Percentiles rank a stretch among this genome's conserved stretches.
phyloP scores from a whole-genome alignment of 2,329 filamentous ascomycete genomes.

The Xylariaceae sp. region DNA sequence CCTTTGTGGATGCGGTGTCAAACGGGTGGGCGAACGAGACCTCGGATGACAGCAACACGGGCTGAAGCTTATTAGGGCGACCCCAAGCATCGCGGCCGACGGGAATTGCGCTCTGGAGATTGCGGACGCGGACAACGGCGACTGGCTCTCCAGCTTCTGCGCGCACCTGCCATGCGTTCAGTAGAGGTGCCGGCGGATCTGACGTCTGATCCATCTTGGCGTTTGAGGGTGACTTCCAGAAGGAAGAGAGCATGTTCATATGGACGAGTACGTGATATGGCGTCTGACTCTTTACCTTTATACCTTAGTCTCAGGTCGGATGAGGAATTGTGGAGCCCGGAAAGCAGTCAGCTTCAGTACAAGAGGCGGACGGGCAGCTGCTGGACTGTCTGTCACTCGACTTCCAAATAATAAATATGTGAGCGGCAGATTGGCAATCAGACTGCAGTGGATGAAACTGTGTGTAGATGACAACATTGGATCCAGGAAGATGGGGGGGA shows the following conservation, averaged over 20 bases:
- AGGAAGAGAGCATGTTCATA: conserved; percentile 18
- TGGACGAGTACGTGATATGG: not conserved
- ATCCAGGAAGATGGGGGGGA: too few relatives aligned
- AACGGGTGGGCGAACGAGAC: conserved; percentile 56
- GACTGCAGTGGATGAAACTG: too few relatives aligned
- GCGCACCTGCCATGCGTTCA: conserved; percentile 34
- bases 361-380: too few relatives aligned
- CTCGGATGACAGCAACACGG: conserved; percentile 55
- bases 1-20: conserved; percentile 50
- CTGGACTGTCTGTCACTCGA: too few relatives aligned
- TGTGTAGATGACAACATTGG: too few relatives aligned
- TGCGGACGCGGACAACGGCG: conserved; percentile 55
- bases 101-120: conserved; percentile 53
- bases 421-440: too few relatives aligned
- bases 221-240: conserved; percentile 17
- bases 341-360: too few relatives aligned
- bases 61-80: conserved; percentile 53
- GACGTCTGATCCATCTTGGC: conserved; percentile 13
- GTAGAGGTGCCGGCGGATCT: conserved; percentile 27
- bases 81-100: conserved; percentile 68
- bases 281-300: not conserved
- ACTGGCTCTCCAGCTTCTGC: conserved; percentile 39
- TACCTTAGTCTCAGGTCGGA: too few relatives aligned
- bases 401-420: too few relatives aligned
- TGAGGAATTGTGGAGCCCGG: too few relatives aligned